Conservation (phyloP, 2,329 filamentous ascomycete genomes). For the Cephalotrichum gorgonifer region DNA sequence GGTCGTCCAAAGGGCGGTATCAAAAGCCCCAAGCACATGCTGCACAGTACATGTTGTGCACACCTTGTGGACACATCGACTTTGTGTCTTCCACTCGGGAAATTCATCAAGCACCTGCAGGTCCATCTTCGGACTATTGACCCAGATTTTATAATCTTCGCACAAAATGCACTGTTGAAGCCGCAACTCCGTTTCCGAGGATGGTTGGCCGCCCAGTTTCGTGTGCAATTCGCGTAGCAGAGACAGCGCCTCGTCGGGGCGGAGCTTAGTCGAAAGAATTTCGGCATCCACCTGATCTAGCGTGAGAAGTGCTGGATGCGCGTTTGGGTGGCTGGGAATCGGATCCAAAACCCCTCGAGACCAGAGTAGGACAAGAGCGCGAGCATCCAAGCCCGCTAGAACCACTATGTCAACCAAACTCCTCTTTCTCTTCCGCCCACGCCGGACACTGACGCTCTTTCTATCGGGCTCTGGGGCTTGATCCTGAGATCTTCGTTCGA, state of each 20-base stretch:
- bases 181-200: background rate
- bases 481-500: background rate
- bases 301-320: background rate
- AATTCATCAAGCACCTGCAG: background rate
- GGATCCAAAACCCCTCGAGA: background rate
- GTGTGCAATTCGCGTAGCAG: background rate
- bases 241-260: background rate
- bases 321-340: background rate
- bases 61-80: background rate
- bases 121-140: background rate
- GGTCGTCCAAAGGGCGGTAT: background rate
- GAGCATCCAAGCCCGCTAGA: background rate
- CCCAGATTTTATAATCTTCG: background rate
- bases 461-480: background rate
- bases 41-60: background rate
- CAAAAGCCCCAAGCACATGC: background rate
- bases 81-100: background rate
- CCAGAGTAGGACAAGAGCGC: background rate
- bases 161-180: background rate
- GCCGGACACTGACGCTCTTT: no score
- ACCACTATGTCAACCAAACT: background rate
- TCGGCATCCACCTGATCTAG: background rate
- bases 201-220: background rate
- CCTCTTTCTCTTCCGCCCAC: background rate
- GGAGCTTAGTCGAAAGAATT: background rate